Evolutionary conservation across 176 grass and related monocot species (phyloP).

Genomic region (Miscanthus lutarioriparius): DNA sequence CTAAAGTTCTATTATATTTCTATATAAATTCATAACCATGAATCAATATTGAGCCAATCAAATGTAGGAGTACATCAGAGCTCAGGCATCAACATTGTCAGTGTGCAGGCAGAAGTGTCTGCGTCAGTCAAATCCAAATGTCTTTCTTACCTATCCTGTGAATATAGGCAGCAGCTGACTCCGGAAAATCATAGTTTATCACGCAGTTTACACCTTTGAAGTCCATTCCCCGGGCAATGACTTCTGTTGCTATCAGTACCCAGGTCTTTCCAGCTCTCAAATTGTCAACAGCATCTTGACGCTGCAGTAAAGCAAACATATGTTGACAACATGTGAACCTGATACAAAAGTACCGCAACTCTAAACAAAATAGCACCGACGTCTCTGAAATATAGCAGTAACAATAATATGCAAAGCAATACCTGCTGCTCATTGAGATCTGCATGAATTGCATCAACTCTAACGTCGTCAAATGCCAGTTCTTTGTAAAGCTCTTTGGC

Average conservation of each 20-base stretch:
- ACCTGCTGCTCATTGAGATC: slow-evolving; percentile 94
- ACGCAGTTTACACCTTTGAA: slow-evolving; percentile 94
- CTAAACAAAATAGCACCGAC: neutral
- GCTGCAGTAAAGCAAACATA: slow-evolving; percentile 46
- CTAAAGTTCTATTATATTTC: neutral
- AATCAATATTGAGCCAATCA: neutral
- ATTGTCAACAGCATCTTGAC: slow-evolving; percentile 94
- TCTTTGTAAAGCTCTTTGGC: slow-evolving; percentile 99
- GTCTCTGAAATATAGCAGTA: neutral
- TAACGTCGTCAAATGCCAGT: slow-evolving; percentile 82
- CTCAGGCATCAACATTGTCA: neutral
- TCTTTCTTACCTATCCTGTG: slow-evolving; percentile 77
- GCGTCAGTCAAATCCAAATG: neutral
- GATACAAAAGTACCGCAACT: neutral
- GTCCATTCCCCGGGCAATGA: slow-evolving; percentile 92
- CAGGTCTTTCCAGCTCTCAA: slow-evolving; percentile 89
- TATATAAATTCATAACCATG: neutral
- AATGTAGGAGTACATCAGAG: neutral
- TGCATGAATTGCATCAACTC: slow-evolving; percentile 84
- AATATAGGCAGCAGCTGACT: slow-evolving; percentile 88
- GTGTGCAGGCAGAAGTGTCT: neutral
- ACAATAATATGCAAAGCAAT: slow-evolving; percentile 19
- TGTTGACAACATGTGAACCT: slow-evolving; percentile 14
- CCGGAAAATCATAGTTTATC: slow-evolving; percentile 96
- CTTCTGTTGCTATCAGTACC: slow-evolving; percentile 94